phyloP scores from a whole-genome alignment of 768 basidiomycete species.

The Suillus hirtellus region DNA sequence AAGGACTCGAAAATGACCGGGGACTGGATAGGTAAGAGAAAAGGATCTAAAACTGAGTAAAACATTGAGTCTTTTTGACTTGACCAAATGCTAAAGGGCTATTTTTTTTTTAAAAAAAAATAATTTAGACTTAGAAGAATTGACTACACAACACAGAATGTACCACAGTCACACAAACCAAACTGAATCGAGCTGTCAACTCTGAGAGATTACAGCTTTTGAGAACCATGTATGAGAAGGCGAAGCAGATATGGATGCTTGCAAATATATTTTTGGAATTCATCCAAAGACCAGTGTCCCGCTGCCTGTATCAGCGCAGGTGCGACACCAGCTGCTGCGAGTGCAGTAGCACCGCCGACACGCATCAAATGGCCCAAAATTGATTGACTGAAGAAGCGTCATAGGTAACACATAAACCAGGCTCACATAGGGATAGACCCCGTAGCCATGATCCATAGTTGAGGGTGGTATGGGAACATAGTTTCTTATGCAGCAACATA shows the following conservation, averaged over 20 bases:
- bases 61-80: too few relatives aligned
- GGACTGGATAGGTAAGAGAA: too few relatives aligned
- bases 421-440: conserved; percentile 33
- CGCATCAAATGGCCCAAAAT: conserved; percentile 38
- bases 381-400: conserved; percentile 21
- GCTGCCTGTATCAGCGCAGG: conserved; percentile 19
- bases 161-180: too few relatives aligned
- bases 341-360: conserved; percentile 21
- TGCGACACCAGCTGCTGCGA: conserved; percentile 16
- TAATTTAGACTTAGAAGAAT: too few relatives aligned
- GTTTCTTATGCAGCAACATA: too few relatives aligned
- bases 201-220: neutral
- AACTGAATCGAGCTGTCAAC: neutral
- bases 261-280: conserved; percentile 18
- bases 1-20: too few relatives aligned
- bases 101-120: too few relatives aligned
- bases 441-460: conserved; percentile 34
- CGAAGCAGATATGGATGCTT: conserved; percentile 21
- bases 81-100: too few relatives aligned
- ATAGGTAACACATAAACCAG: conserved; percentile 38
- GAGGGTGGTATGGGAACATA: conserved; percentile 28
- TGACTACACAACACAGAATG: too few relatives aligned
- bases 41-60: too few relatives aligned
- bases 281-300: conserved; percentile 21
- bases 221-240: neutral